phyloP scores from a whole-genome alignment of 1,284 basidiomycete species.

The Ceratobasidium sp. region DNA sequence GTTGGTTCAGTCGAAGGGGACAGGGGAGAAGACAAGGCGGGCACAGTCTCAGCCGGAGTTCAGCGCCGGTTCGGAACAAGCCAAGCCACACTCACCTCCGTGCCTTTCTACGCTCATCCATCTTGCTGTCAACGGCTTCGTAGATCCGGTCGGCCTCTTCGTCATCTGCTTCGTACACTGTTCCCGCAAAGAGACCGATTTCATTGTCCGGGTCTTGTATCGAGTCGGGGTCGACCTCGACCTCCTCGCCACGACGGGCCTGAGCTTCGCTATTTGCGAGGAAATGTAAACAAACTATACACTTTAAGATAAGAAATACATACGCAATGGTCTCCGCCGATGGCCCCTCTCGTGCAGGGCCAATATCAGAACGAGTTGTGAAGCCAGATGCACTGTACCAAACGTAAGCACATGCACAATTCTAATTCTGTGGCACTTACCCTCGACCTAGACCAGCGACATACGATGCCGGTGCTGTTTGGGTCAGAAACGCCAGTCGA shows the following conservation, averaged over 20 bases:
- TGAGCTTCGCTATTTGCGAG: constrained; percentile 74
- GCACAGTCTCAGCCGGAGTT: constrained; percentile 43
- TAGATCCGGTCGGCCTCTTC: constrained; percentile 98
- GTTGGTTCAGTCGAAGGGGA: constrained; percentile 53
- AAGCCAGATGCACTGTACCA: constrained; percentile 89
- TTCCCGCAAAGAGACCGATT: constrained; percentile 94
- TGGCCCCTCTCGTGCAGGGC: constrained; percentile 94
- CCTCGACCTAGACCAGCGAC: constrained; percentile 97
- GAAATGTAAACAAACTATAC: background rate
- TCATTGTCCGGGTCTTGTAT: constrained; percentile 99
- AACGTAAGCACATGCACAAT: background rate
- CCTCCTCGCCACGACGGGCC: constrained; percentile 85
- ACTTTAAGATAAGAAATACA: constrained; percentile 55
- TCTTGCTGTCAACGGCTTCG: constrained; percentile 88
- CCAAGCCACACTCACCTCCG: constrained; percentile 78
- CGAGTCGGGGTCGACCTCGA: constrained; percentile 87
- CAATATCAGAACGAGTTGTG: constrained; percentile 98
- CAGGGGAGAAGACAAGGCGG: constrained; percentile 45
- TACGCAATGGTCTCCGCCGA: constrained; percentile 89
- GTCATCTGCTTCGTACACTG: constrained; percentile 96
- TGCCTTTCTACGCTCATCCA: constrained; percentile 87
- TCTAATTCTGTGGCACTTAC: constrained; percentile 61
- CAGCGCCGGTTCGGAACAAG: constrained; percentile 47
- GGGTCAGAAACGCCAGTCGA: constrained; percentile 84
- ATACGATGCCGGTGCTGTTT: constrained; percentile 93